Conservation (phyloP, 257 asterid species). For the Galeopsis tetrahit region DNA sequence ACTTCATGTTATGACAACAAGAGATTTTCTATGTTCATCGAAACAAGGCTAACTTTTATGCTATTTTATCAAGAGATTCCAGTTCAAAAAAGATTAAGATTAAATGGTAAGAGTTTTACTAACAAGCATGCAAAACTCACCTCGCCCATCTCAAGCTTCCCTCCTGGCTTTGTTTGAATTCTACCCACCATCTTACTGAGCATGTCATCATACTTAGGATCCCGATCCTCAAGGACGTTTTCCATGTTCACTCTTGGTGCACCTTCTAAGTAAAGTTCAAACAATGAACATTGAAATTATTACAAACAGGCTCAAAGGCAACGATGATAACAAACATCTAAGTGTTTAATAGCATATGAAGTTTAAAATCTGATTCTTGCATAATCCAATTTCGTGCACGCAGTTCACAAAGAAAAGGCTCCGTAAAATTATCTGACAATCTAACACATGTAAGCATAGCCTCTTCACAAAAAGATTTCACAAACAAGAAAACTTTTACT, state of each 20-base stretch:
- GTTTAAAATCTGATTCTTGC: background rate
- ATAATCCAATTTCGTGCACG: background rate
- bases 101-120: background rate
- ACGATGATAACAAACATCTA: background rate
- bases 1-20: background rate
- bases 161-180: constrained; percentile 87
- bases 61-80: background rate
- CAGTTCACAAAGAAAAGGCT: constrained; percentile 12
- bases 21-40: constrained; percentile 18
- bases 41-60: background rate
- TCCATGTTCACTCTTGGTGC: constrained; percentile 45
- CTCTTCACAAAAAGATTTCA: constrained; percentile 22
- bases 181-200: constrained; percentile 89
- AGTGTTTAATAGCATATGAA: background rate
- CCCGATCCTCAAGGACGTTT: constrained; percentile 72
- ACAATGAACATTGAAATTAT: constrained; percentile 16
- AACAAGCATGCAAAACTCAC: constrained; percentile 45
- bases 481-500: background rate
- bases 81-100: constrained; percentile 2
- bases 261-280: constrained; percentile 39
- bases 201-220: constrained; percentile 78
- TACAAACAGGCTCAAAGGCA: constrained; percentile 16
- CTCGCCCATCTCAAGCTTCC: constrained; percentile 97
- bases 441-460: constrained; percentile 18
- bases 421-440: background rate